These are phyloP conservation scores for Lachnellula occidentalis DNA, from an alignment of 2,329 filamentous ascomycete species.

Conservation along the genomic window DNA sequence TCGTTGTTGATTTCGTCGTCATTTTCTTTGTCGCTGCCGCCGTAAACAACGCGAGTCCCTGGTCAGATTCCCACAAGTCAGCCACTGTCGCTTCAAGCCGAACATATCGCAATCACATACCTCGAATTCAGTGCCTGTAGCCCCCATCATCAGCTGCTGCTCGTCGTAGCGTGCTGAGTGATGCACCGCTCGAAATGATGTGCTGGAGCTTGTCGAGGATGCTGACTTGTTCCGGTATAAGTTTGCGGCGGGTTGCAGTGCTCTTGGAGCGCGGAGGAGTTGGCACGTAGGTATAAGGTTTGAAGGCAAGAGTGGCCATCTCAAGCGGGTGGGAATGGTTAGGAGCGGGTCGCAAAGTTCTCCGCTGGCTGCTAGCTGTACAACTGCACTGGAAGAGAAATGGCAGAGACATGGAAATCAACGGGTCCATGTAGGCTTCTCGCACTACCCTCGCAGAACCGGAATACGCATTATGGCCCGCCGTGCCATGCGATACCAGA, in stretches of 20 bases:
- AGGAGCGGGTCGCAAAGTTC: constrained; percentile 16
- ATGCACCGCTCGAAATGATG: constrained; percentile 8
- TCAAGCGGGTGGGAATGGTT: constrained; percentile 16
- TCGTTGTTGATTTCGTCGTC: constrained; percentile 6
- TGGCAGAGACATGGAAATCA: constrained; percentile 5
- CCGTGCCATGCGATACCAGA: constrained; percentile 8
- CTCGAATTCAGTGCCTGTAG: constrained; percentile 1
- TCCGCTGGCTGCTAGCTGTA: constrained; percentile 12
- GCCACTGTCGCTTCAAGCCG: constrained; percentile 3
- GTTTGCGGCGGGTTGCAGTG: constrained; percentile 8
- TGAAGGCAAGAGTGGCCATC: constrained; percentile 17
- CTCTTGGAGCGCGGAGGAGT: constrained; percentile 18
- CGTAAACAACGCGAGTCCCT: constrained; percentile 5
- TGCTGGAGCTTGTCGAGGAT: constrained; percentile 14
- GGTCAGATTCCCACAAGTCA: constrained; percentile 3
- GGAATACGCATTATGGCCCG: constrained; percentile 8
- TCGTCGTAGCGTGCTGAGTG: constrained; percentile 8
- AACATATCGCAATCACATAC: constrained; percentile 3
- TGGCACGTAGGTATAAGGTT: constrained; percentile 17
- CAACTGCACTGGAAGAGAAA: constrained; percentile 9
- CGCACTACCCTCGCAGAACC: constrained; percentile 11
- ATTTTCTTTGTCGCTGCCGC: constrained; percentile 5
- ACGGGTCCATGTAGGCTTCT: constrained; percentile 8
- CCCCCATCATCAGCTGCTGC: neutral
- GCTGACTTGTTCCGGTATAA: constrained; percentile 10